A percentile compares a stretch with the other conserved stretches of the same genome.
Conservation (phyloP, 2,329 filamentous ascomycete genomes). For the Berkeleyomyces basicola region DNA sequence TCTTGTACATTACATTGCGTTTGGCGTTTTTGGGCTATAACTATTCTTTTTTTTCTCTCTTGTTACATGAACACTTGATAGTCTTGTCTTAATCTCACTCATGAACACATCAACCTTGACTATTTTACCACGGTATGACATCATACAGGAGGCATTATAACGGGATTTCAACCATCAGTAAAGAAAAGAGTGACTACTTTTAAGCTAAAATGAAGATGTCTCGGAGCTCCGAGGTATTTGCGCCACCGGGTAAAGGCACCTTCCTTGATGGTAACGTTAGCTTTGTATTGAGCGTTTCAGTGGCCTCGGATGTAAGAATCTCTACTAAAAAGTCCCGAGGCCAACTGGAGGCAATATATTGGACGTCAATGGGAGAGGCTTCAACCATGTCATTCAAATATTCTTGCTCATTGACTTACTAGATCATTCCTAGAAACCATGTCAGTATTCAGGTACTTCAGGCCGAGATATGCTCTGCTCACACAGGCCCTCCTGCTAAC, state of each 20-base stretch:
- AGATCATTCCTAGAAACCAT: not conserved
- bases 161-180: too few species aligned
- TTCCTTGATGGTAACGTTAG: not conserved
- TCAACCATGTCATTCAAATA: not conserved
- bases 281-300: not conserved
- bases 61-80: not conserved
- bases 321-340: not conserved
- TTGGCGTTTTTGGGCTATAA: not conserved
- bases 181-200: too few species aligned
- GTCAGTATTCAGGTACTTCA: conserved; percentile 18
- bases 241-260: not conserved
- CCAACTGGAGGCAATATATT: not conserved
- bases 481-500: conserved; percentile 9
- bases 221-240: too few species aligned
- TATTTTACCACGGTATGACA: too few species aligned
- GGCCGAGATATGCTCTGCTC: not conserved
- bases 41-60: not conserved
- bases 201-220: too few species aligned
- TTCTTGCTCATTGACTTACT: not conserved
- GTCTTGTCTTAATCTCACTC: too few species aligned
- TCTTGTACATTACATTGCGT: not conserved
- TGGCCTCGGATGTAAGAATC: not conserved
- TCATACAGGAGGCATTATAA: too few species aligned
- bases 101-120: too few species aligned
- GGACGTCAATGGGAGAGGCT: not conserved